Evolutionary conservation across 306 rosid genomes (phyloP).

Genomic region (Quercus engelmannii): DNA sequence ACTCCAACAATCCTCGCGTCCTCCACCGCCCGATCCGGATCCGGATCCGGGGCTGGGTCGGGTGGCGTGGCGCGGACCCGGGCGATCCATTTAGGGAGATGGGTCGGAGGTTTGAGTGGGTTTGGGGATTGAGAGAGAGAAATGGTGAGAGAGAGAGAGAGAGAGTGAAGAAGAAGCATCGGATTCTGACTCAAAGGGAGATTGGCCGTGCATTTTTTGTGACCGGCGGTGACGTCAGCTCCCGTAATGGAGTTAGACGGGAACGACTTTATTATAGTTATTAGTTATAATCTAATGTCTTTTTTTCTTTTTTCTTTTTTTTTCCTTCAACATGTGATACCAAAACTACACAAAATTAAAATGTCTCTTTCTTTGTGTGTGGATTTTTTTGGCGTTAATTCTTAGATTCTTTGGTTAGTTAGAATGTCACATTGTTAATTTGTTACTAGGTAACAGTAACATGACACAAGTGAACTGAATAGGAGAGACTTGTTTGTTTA

Average conservation of each 20-base stretch:
- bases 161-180: slow-evolving; percentile 5
- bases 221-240: slow-evolving; percentile 54
- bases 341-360: no score
- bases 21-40: background rate
- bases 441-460: no score
- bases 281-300: background rate
- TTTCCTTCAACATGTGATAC: no score
- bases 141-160: background rate
- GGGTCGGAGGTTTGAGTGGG: background rate
- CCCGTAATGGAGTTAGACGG: slow-evolving; percentile 23
- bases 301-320: background rate
- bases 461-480: no score
- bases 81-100: slow-evolving; percentile 17
- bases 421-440: no score
- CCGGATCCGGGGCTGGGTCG: slow-evolving; percentile 10
- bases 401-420: no score
- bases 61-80: background rate
- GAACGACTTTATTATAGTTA: background rate
- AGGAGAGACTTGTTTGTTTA: no score
- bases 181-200: slow-evolving; percentile 23
- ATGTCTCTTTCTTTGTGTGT: no score
- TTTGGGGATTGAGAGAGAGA: background rate
- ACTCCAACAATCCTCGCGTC: slow-evolving; percentile 50
- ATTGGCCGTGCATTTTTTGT: slow-evolving; percentile 35
- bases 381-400: no score